phyloP scores from a whole-genome alignment of 2,329 filamentous ascomycete species.

The Ascochyta pisi region DNA sequence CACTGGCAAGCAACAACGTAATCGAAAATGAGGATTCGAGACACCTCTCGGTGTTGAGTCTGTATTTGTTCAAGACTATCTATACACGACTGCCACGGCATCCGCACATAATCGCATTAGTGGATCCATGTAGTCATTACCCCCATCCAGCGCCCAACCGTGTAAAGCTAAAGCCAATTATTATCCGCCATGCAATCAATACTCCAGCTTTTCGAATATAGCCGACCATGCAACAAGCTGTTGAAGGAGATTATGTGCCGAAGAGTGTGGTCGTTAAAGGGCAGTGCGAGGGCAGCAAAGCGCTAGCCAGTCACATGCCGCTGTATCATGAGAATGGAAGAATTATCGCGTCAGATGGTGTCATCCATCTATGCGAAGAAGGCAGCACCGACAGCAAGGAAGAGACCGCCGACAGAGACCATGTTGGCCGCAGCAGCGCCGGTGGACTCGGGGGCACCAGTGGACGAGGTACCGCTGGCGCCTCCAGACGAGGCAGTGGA shows the following conservation, averaged over 20 bases:
- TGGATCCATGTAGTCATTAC: constrained; percentile 22
- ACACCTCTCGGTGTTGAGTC: background rate
- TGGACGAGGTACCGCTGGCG: constrained; percentile 18
- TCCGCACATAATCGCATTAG: constrained; percentile 22
- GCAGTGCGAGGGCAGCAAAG: background rate
- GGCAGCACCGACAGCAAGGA: constrained; percentile 37
- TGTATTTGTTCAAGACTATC: constrained; percentile 25
- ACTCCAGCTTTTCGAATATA: constrained; percentile 19
- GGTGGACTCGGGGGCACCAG: constrained; percentile 21
- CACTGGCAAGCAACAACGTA: background rate
- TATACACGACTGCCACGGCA: constrained; percentile 26
- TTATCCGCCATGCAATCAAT: constrained; percentile 20
- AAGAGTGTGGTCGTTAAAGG: constrained; percentile 22
- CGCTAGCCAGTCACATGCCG: constrained; percentile 1
- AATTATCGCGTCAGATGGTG: background rate
- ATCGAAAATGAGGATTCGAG: background rate
- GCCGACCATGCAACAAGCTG: constrained; percentile 21
- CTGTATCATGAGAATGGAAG: constrained; percentile 17
- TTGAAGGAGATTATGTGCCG: constrained; percentile 16
- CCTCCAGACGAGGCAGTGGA: constrained; percentile 8
- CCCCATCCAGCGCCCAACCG: constrained; percentile 4
- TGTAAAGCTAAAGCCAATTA: constrained; percentile 13
- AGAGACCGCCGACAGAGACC: constrained; percentile 39
- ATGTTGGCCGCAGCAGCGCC: constrained; percentile 38
- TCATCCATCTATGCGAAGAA: constrained; percentile 34